A percentile compares a stretch with the other conserved stretches of the same genome.
Conservation (phyloP, 805 yeast species). For the Priceomyces carsonii region DNA sequence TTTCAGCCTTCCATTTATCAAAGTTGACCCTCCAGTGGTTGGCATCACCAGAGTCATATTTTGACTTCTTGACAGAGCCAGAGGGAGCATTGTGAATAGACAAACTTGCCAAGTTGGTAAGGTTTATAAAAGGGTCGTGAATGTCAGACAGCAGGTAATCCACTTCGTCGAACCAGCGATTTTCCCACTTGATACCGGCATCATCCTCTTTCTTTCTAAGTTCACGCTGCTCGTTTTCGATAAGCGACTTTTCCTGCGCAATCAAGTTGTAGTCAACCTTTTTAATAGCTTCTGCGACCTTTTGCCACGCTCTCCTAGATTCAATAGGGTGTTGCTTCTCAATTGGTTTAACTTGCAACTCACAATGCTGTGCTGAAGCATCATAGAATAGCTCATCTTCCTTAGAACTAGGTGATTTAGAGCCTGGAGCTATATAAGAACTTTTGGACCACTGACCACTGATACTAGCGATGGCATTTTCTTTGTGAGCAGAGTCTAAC, state of each 20-base stretch:
- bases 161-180: slow-evolving; percentile 71
- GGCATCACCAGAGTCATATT: slow-evolving; percentile 51
- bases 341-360: slow-evolving; percentile 73
- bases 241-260: slow-evolving; percentile 67
- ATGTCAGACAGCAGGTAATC: slow-evolving; percentile 22
- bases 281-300: slow-evolving; percentile 85
- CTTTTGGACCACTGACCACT: slow-evolving; percentile 91
- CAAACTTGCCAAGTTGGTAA: slow-evolving; percentile 49
- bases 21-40: slow-evolving; percentile 73
- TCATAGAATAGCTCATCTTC: slow-evolving; percentile 61
- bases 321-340: slow-evolving; percentile 81
- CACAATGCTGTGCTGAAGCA: slow-evolving; percentile 54
- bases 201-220: slow-evolving; percentile 72
- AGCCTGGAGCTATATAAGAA: slow-evolving; percentile 64
- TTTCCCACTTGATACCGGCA: slow-evolving; percentile 66
- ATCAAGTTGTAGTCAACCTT: slow-evolving; percentile 75
- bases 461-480: slow-evolving; percentile 74
- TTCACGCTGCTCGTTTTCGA: slow-evolving; percentile 86
- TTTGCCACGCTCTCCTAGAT: slow-evolving; percentile 84
- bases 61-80: slow-evolving; percentile 57
- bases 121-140: slow-evolving; percentile 35
- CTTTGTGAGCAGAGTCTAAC: slow-evolving; percentile 49
- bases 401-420: slow-evolving; percentile 43
- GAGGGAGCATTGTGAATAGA: slow-evolving; percentile 68
- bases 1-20: slow-evolving; percentile 56